Evolutionary conservation across 2,329 filamentous ascomycete species (phyloP), one percentile per base, ranked within the genome.

Genomic region (Tolypocladium tundrense): DNA sequence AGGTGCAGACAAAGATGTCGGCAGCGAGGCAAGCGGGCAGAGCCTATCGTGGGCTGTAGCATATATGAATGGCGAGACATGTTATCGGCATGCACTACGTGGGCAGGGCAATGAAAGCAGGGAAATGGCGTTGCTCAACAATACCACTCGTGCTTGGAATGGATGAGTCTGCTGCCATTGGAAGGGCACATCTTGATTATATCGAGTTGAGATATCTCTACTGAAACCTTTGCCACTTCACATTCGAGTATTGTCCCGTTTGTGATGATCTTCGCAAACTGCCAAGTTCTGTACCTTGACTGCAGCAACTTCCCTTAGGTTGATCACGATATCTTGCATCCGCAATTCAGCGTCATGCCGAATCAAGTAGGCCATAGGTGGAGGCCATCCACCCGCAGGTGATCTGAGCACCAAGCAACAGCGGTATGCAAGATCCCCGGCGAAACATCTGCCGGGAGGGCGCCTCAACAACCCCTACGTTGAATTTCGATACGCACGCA

Each of bases 1-100:
- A 57, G 27, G 68, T 67, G 4, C 65, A 63, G 27, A 60, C 67
- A 14, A 68, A 61, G 52, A 58, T 69, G 37, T 35, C 19, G 10
- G 48, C 48, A 31, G 48, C 31, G 31, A 35, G 48, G 31, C 31
- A 52, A 19, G 19, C 31, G 5, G 21, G 19, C n/a, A n/a, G 19
- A 21, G 9, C 19, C 13, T 19, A 19, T 21, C 19, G n/a, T 6
- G 5, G 48, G 9, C 31, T 35, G 16, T 51, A 35, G 41, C 41
- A 21, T 21, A 19, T 50, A 50, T 16, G 45, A 50, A 16, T 50
- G 24, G 31, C 31, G 45, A 31, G 24, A 50, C 45, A 31, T 31
- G 45, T 42, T n/a, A 42, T 42, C 11, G 41, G 41, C 3, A 8
- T 11, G 6, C 41, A 42, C 14, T 39, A 14, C 37, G 3, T 39